A percentile compares a stretch with the other conserved stretches of the same genome.
These are phyloP conservation scores for Rhodotorula sphaerocarpa DNA, from an alignment of 768 basidiomycete genomes.

Conservation along the genomic window DNA sequence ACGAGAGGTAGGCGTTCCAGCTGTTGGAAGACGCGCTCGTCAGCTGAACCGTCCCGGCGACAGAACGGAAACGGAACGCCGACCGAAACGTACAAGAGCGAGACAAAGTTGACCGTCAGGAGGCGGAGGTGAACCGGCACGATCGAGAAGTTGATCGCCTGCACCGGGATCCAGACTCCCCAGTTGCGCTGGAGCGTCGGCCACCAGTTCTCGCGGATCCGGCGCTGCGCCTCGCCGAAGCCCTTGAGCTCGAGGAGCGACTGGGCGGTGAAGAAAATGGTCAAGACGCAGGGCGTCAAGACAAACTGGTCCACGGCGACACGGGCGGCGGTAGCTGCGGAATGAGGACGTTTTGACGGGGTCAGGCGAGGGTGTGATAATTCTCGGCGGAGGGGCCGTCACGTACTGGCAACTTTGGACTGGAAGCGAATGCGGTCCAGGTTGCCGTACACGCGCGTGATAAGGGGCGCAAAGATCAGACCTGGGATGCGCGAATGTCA, in stretches of 20 bases:
- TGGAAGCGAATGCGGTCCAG: constrained; percentile 63
- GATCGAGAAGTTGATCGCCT: constrained; percentile 67
- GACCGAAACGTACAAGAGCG: too few species aligned
- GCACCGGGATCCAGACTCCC: constrained; percentile 43
- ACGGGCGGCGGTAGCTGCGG: constrained; percentile 40
- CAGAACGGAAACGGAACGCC: too few species aligned
- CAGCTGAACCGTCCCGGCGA: too few species aligned
- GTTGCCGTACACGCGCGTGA: constrained; percentile 73
- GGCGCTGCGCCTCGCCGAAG: constrained; percentile 50
- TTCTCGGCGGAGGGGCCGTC: too few species aligned
- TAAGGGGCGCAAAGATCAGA: constrained; percentile 65
- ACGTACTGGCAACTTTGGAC: constrained; percentile 12
- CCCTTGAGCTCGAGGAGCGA: constrained; percentile 69
- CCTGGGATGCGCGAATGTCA: constrained; percentile 56
- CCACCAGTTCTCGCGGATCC: constrained; percentile 57
- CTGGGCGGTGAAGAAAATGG: constrained; percentile 65
- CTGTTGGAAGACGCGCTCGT: too few species aligned
- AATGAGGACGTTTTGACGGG: background rate
- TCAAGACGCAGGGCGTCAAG: constrained; percentile 60
- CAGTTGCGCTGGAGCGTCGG: constrained; percentile 71
- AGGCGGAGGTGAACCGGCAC: constrained; percentile 71
- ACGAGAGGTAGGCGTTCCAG: constrained; percentile 34
- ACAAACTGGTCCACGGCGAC: constrained; percentile 74
- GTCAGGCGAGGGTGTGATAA: background rate
- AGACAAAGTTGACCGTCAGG: constrained; percentile 54